These are phyloP conservation scores for Zygoascus ofunaensis DNA, from an alignment of 805 yeast genomes.

Conservation along the genomic window DNA sequence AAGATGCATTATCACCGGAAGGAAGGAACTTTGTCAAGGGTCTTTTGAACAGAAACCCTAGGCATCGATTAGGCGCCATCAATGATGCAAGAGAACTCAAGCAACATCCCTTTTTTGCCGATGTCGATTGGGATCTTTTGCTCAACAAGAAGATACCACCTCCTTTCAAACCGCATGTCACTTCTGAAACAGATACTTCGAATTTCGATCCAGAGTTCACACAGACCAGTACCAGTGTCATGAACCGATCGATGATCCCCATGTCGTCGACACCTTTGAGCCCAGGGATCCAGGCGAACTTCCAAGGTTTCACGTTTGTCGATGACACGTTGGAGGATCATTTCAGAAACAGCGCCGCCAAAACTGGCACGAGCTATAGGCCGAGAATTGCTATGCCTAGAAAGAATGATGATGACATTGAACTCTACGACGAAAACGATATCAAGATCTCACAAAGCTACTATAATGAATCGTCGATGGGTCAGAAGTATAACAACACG, in stretches of 20 bases:
- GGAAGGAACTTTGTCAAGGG: slow-evolving; percentile 96
- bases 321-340: slow-evolving; percentile 88
- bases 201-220: slow-evolving; percentile 98
- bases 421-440: slow-evolving; percentile 30
- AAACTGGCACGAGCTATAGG: slow-evolving; percentile 8
- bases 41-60: slow-evolving; percentile 87
- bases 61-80: slow-evolving; percentile 83
- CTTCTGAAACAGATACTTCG: slow-evolving; percentile 87
- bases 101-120: slow-evolving; percentile 86
- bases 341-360: slow-evolving; percentile 4
- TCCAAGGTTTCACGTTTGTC: slow-evolving; percentile 93
- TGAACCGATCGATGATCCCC: slow-evolving; percentile 42
- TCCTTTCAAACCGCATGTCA: slow-evolving; percentile 89
- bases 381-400: slow-evolving; percentile 7
- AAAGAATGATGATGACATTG: slow-evolving; percentile 27
- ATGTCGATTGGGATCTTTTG: slow-evolving; percentile 81
- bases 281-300: slow-evolving; percentile 92
- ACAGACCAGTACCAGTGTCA: slow-evolving; percentile 74
- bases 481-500: neutral
- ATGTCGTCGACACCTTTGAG: slow-evolving; percentile 71
- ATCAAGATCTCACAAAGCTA: slow-evolving; percentile 26
- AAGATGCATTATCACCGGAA: slow-evolving; percentile 85
- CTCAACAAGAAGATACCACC: slow-evolving; percentile 81
- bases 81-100: slow-evolving; percentile 89
- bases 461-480: slow-evolving; percentile 16